phyloP scores from a whole-genome alignment of 2,329 filamentous ascomycete genomes.

The Colletotrichum tropicale region DNA sequence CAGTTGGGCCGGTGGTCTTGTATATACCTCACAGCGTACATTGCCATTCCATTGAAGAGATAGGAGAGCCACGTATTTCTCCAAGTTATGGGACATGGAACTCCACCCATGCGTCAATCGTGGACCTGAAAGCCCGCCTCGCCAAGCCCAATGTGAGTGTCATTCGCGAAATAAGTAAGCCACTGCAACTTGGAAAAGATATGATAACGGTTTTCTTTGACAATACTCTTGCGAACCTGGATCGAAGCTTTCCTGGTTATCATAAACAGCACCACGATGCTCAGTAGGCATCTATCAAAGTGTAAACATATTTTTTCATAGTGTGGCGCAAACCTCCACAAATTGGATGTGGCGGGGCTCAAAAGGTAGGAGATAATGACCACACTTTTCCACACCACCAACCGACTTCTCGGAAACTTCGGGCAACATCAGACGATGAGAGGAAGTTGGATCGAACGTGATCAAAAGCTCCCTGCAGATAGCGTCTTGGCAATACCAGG shows the following conservation, averaged over 20 bases:
- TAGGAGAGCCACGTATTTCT: not conserved
- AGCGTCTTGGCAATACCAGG: not conserved
- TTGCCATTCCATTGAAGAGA: not conserved
- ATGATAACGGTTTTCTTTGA: not conserved
- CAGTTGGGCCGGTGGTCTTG: not conserved
- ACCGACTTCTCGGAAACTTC: not conserved
- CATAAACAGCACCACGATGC: not conserved
- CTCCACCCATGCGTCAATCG: not conserved
- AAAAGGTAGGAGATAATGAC: not conserved
- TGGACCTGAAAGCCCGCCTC: not conserved
- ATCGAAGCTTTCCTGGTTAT: not conserved
- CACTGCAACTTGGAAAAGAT: not conserved
- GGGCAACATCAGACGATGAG: not conserved
- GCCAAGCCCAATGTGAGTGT: not conserved
- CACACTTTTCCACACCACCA: not conserved
- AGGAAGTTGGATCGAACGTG: not conserved
- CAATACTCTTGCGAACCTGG: not conserved
- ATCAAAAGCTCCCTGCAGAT: not conserved
- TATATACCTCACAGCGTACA: not conserved
- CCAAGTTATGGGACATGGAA: not conserved
- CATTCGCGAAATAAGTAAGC: not conserved
- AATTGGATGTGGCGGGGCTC: not conserved
- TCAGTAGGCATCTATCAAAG: not conserved
- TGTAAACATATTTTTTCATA: too few species aligned
- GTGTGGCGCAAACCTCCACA: not conserved